A percentile compares a stretch with the other conserved stretches of the same genome.
Conservation (phyloP, 805 yeast species). For the Starmera dryadoides region DNA sequence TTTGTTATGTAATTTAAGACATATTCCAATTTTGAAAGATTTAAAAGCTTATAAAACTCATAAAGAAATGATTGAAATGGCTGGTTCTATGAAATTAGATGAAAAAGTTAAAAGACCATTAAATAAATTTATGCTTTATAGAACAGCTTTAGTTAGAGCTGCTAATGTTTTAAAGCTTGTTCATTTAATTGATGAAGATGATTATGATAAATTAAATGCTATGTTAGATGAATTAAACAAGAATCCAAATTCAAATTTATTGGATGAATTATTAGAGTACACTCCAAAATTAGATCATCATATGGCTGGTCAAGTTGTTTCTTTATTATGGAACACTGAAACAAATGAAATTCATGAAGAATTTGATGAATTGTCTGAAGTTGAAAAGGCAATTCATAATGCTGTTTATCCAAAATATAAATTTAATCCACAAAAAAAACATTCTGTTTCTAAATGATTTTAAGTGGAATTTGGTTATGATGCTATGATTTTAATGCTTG, state of each 20-base stretch:
- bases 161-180: constrained; percentile 24
- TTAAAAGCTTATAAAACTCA: background rate
- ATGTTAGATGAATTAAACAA: background rate
- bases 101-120: constrained; percentile 35
- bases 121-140: constrained; percentile 40
- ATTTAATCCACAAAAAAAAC: constrained; percentile 25
- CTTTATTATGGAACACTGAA: constrained; percentile 41
- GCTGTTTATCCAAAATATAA: constrained; percentile 36
- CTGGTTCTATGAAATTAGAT: background rate
- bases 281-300: constrained; percentile 32
- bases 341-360: constrained; percentile 24
- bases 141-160: constrained; percentile 34
- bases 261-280: background rate
- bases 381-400: constrained; percentile 35
- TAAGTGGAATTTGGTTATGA: too few species aligned
- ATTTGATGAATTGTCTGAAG: constrained; percentile 29
- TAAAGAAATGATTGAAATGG: background rate
- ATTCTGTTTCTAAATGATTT: background rate
- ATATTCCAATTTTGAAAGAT: background rate
- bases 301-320: constrained; percentile 32
- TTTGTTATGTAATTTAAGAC: background rate
- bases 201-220: background rate
- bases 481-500: too few species aligned
- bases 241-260: background rate
- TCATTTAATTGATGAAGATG: background rate